Evolutionary conservation across 176 grass and related monocot species (phyloP).

Genomic region (Luzula sylvatica): DNA sequence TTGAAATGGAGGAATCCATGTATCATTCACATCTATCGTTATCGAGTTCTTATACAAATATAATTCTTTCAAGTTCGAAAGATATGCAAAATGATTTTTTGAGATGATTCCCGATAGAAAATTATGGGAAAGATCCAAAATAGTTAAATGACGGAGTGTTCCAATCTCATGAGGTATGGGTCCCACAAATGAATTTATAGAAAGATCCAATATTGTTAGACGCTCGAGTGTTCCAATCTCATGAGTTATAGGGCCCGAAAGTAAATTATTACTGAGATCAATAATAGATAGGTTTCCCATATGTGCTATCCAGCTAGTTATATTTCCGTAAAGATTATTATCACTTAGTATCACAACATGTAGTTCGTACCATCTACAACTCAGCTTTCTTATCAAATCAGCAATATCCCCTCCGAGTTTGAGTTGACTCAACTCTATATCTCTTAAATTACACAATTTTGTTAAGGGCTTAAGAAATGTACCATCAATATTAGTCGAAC

Average conservation of each 20-base stretch:
- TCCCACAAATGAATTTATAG: no score
- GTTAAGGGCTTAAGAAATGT: background rate
- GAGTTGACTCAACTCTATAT: background rate
- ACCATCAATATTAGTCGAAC: background rate
- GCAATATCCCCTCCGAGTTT: background rate
- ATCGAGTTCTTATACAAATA: background rate
- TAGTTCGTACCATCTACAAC: background rate
- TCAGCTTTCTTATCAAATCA: background rate
- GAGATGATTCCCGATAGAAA: background rate
- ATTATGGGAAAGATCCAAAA: background rate
- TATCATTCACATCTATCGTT: background rate
- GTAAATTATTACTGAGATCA: background rate
- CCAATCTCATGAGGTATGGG: conserved; percentile 8
- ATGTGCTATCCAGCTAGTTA: background rate
- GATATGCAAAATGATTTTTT: background rate
- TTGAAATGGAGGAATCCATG: conserved; percentile 25
- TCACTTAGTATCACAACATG: background rate
- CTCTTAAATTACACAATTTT: conserved; percentile 12
- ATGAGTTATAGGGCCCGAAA: no score
- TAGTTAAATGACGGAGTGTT: background rate
- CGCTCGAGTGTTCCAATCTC: no score
- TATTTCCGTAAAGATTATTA: conserved; percentile 18
- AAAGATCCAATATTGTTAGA: no score
- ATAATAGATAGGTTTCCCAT: background rate
- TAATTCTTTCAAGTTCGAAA: background rate